Evolutionary conservation across 1,284 basidiomycete species (phyloP).

Genomic region (Rhizoctonia solani): DNA sequence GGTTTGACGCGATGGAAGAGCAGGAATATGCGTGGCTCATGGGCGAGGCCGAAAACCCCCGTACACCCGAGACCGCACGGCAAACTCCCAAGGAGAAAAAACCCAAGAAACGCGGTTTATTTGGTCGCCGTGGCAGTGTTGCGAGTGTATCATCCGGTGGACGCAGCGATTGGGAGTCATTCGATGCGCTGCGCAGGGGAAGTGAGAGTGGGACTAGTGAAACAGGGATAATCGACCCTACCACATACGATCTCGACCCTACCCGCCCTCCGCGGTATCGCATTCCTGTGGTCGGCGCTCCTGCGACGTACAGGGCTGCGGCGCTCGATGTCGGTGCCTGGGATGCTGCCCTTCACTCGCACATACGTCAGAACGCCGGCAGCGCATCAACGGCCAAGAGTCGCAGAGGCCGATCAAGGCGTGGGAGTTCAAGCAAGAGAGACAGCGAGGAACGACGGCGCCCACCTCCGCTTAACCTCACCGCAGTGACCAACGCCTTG

Average conservation of each 20-base stretch:
- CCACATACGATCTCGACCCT: constrained; percentile 31
- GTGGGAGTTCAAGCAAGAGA: constrained; percentile 12
- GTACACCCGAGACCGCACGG: constrained; percentile 4
- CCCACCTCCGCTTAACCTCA: constrained; percentile 29
- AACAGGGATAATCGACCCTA: constrained; percentile 11
- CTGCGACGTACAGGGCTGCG: constrained; percentile 1
- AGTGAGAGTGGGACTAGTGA: constrained; percentile 33
- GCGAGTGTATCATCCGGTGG: constrained; percentile 26
- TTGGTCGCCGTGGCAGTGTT: constrained; percentile 12
- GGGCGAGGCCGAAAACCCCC: neutral
- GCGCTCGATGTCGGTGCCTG: constrained; percentile 24
- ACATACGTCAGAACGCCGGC: constrained; percentile 4
- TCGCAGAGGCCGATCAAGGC: constrained; percentile 27
- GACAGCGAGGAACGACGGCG: constrained; percentile 12
- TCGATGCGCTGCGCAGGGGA: constrained; percentile 27
- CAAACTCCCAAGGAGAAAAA: constrained; percentile 29
- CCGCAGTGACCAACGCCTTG: constrained; percentile 19
- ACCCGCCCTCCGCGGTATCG: constrained; percentile 31
- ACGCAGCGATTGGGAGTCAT: constrained; percentile 27
- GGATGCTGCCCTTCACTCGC: constrained; percentile 17
- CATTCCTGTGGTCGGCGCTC: neutral
- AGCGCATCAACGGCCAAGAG: constrained; percentile 4
- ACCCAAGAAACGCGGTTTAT: constrained; percentile 18
- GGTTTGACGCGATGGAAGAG: constrained; percentile 31
- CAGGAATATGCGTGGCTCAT: constrained; percentile 33